These are phyloP conservation scores for Jatropha curcas DNA, from an alignment of 345 rosid species.

Conservation along the genomic window DNA sequence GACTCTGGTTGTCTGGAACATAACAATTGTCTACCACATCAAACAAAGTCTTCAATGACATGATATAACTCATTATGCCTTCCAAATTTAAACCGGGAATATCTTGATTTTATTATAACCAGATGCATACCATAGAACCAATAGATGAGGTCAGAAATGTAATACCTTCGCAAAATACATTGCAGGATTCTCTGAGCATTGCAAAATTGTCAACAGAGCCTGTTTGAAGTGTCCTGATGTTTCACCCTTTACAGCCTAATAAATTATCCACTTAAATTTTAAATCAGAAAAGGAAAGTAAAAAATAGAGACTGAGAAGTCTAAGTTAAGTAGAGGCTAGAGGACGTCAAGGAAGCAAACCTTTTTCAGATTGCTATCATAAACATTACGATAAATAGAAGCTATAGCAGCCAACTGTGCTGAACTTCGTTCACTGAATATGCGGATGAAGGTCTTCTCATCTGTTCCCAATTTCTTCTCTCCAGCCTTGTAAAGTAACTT, in stretches of 20 bases:
- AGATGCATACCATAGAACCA: neutral
- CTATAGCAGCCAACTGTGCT: constrained; percentile 58
- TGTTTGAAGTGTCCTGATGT: constrained; percentile 58
- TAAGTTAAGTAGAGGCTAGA: neutral
- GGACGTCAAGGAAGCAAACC: constrained; percentile 33
- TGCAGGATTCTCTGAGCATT: constrained; percentile 57
- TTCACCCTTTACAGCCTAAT: constrained; percentile 61
- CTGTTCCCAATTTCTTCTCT: constrained; percentile 68
- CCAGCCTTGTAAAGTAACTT: constrained; percentile 63
- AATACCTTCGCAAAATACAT: constrained; percentile 57
- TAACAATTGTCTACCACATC: neutral
- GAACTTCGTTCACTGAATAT: constrained; percentile 59
- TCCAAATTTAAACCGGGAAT: neutral
- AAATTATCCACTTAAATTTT: constrained; percentile 1
- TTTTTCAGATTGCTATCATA: constrained; percentile 53
- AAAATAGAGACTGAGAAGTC: neutral
- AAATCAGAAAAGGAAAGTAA: neutral
- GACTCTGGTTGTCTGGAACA: neutral
- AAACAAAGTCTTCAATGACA: neutral
- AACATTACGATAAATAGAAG: constrained; percentile 40
- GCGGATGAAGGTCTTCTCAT: constrained; percentile 59
- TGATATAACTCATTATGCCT: neutral
- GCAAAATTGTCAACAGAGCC: constrained; percentile 53
- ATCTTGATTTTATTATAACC: neutral
- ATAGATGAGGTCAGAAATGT: neutral